Evolutionary conservation across 31 red algal species (phyloP).

Genomic region (Odonthalia washingtoniensis): DNA sequence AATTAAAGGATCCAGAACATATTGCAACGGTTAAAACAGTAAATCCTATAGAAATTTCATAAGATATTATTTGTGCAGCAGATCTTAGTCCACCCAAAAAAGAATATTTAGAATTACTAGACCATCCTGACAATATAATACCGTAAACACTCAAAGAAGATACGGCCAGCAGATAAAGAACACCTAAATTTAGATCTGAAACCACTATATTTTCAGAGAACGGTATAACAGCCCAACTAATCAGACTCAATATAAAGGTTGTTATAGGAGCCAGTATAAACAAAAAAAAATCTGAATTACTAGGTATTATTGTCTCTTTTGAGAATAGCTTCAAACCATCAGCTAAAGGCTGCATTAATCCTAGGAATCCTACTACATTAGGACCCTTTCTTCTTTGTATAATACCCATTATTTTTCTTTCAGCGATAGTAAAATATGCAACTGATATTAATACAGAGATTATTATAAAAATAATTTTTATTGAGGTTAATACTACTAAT

Average conservation of each 20-base stretch:
- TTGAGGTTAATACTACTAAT: neutral
- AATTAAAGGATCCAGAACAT: slow-evolving; percentile 47
- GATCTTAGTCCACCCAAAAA: slow-evolving; percentile 29
- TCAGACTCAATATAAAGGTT: slow-evolving; percentile 41
- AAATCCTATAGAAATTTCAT: slow-evolving; percentile 47
- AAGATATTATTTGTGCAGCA: slow-evolving; percentile 45
- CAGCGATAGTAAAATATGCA: slow-evolving; percentile 35
- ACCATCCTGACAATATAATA: neutral
- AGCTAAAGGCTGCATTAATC: slow-evolving; percentile 7
- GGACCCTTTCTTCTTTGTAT: slow-evolving; percentile 35
- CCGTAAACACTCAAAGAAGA: slow-evolving; percentile 19
- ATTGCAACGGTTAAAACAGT: slow-evolving; percentile 19
- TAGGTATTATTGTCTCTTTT: slow-evolving; percentile 45
- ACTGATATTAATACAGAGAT: slow-evolving; percentile 25
- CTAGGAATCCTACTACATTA: slow-evolving; percentile 19
- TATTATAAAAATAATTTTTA: slow-evolving; percentile 20
- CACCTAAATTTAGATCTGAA: slow-evolving; percentile 11
- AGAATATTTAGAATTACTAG: slow-evolving; percentile 41
- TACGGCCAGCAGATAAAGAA: slow-evolving; percentile 15
- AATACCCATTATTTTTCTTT: slow-evolving; percentile 44
- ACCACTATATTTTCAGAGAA: slow-evolving; percentile 3
- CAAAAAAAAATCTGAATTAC: slow-evolving; percentile 19
- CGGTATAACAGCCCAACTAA: slow-evolving; percentile 16
- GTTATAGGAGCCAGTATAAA: slow-evolving; percentile 29
- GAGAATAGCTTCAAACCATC: slow-evolving; percentile 38